These are phyloP conservation scores for Arabidopsis suecica DNA, from an alignment of 345 rosid genomes.

Conservation along the genomic window DNA sequence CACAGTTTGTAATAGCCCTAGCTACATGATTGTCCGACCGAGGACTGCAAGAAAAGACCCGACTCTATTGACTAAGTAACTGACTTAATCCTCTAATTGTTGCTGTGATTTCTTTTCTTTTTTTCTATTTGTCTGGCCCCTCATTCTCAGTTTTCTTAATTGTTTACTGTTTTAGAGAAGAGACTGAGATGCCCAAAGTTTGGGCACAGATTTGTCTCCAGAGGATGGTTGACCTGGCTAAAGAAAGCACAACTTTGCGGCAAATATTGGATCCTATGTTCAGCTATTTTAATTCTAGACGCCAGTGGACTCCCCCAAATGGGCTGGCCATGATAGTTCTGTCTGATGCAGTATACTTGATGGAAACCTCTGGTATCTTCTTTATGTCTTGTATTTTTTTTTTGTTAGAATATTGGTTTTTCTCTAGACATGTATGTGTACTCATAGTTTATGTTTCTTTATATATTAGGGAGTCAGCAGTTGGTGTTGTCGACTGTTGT, in stretches of 20 bases:
- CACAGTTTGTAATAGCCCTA: slow-evolving; percentile 56
- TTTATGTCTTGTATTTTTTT: slow-evolving; percentile 16
- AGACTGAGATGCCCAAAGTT: slow-evolving; percentile 79
- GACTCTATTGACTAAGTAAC: slow-evolving; percentile 75
- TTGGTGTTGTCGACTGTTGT: slow-evolving; percentile 73
- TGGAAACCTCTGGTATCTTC: slow-evolving; percentile 69
- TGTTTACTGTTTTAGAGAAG: slow-evolving; percentile 65
- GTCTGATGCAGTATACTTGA: slow-evolving; percentile 74
- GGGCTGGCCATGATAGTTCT: slow-evolving; percentile 75
- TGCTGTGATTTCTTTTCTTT: neutral
- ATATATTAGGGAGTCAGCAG: slow-evolving; percentile 71
- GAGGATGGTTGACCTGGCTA: slow-evolving; percentile 86
- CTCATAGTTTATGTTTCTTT: slow-evolving; percentile 34
- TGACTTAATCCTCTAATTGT: neutral
- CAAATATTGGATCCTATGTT: slow-evolving; percentile 84
- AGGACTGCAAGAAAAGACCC: slow-evolving; percentile 80
- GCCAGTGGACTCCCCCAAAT: slow-evolving; percentile 77
- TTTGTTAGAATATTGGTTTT: slow-evolving; percentile 11
- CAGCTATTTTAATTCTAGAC: slow-evolving; percentile 68
- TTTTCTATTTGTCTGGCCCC: neutral
- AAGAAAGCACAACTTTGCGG: slow-evolving; percentile 87
- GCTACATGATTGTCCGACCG: slow-evolving; percentile 58
- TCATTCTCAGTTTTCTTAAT: slow-evolving; percentile 7
- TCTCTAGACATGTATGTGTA: slow-evolving; percentile 7
- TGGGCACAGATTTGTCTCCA: slow-evolving; percentile 97